These are phyloP conservation scores for Aspergillus caelatus DNA, from an alignment of 2,329 filamentous ascomycete species.

Conservation along the genomic window DNA sequence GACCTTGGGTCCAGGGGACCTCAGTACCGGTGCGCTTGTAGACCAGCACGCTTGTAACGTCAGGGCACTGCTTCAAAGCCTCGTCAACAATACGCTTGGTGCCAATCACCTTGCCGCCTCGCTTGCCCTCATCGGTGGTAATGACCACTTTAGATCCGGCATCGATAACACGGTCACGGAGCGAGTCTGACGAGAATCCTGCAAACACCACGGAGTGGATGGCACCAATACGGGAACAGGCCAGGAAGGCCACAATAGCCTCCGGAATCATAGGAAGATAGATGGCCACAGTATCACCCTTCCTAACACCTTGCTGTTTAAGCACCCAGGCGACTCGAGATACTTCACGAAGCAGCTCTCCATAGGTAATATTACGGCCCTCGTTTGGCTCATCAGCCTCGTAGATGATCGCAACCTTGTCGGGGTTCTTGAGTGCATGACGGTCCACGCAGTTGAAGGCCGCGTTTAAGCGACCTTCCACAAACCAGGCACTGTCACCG, in stretches of 20 bases:
- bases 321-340: constrained; percentile 84
- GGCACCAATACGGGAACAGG: constrained; percentile 88
- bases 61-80: constrained; percentile 91
- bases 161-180: constrained; percentile 92
- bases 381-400: constrained; percentile 90
- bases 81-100: constrained; percentile 99
- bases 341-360: constrained; percentile 89
- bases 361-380: constrained; percentile 88
- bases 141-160: constrained; percentile 91
- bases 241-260: constrained; percentile 86
- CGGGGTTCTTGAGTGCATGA: constrained; percentile 90
- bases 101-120: constrained; percentile 93
- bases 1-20: constrained; percentile 83
- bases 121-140: constrained; percentile 96
- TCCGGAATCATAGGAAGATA: constrained; percentile 99
- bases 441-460: constrained; percentile 97
- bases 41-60: constrained; percentile 81
- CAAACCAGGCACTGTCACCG: constrained; percentile 92
- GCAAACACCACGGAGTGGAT: constrained; percentile 98
- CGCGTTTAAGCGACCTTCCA: constrained; percentile 90
- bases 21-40: constrained; percentile 95
- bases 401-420: constrained; percentile 96
- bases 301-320: constrained; percentile 93
- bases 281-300: constrained; percentile 95
- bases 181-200: constrained; percentile 93